phyloP scores from a whole-genome alignment of 179 eudicot genomes.

The Beta macrorhiza region DNA sequence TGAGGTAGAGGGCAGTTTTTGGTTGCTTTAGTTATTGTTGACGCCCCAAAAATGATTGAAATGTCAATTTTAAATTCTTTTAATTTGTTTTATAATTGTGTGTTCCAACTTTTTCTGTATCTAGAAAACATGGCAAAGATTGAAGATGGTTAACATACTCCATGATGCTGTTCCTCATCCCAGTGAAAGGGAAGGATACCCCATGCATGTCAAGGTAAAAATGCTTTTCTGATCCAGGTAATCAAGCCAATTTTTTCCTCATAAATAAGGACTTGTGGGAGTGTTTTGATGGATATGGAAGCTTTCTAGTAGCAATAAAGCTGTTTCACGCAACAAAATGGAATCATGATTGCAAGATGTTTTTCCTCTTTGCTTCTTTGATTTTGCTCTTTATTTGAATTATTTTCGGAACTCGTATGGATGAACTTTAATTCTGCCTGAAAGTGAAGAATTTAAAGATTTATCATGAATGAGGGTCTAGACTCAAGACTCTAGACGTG shows the following conservation, averaged over 20 bases:
- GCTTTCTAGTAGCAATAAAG: background rate
- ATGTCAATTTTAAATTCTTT: constrained; percentile 1
- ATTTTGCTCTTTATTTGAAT: background rate
- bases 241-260: background rate
- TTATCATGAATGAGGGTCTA: background rate
- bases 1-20: background rate
- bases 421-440: background rate
- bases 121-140: constrained; percentile 92
- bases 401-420: background rate
- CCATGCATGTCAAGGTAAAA: constrained; percentile 89
- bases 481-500: background rate
- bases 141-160: constrained; percentile 58
- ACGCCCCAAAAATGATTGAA: background rate
- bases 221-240: background rate
- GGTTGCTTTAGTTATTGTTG: background rate
- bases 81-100: background rate
- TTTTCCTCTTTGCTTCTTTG: background rate
- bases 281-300: background rate
- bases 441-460: no score
- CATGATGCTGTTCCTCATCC: constrained; percentile 87
- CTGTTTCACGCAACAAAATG: background rate
- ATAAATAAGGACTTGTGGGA: constrained; percentile 1
- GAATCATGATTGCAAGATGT: background rate
- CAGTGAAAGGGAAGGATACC: constrained; percentile 56
- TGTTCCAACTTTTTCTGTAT: background rate